Evolutionary conservation across 1,284 basidiomycete species (phyloP).

Genomic region (Trichosporon faecale): DNA sequence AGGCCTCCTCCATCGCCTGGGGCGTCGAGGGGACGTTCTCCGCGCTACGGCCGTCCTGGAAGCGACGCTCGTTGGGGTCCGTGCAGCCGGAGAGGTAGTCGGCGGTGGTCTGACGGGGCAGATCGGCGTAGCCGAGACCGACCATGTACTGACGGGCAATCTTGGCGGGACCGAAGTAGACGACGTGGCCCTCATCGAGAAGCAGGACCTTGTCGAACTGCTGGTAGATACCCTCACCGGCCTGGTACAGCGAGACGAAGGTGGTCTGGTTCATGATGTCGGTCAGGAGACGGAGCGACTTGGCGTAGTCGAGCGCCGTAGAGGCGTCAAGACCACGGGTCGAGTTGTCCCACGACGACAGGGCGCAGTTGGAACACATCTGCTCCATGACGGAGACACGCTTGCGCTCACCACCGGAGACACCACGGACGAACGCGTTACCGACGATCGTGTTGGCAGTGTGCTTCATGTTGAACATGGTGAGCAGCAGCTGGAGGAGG

Average conservation of each 20-base stretch:
- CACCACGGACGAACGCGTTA: constrained; percentile 54
- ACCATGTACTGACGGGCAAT: constrained; percentile 58
- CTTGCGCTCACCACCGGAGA: constrained; percentile 52
- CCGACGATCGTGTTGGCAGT: constrained; percentile 60
- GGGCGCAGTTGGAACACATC: constrained; percentile 54
- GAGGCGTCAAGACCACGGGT: constrained; percentile 56
- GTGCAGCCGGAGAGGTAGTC: constrained; percentile 71
- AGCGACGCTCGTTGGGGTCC: constrained; percentile 80
- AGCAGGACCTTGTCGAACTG: constrained; percentile 68
- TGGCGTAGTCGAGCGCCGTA: constrained; percentile 61
- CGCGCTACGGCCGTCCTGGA: constrained; percentile 65
- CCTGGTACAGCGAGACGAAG: constrained; percentile 59
- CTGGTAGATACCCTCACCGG: constrained; percentile 63
- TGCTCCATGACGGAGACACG: constrained; percentile 63
- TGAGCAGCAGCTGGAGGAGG: constrained; percentile 57
- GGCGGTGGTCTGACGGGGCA: constrained; percentile 55
- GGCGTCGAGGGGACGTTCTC: constrained; percentile 69
- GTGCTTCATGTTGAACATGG: constrained; percentile 62
- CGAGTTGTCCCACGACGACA: constrained; percentile 57
- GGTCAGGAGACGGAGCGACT: constrained; percentile 58
- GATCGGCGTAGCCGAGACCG: constrained; percentile 55
- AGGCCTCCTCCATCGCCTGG: constrained; percentile 68
- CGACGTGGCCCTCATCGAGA: constrained; percentile 56
- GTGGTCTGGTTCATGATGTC: constrained; percentile 55
- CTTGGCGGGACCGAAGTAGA: constrained; percentile 58